A percentile compares a stretch with the other conserved stretches of the same genome.
Conservation (phyloP, 139 green algal species). For the Asterochloris sp. region DNA sequence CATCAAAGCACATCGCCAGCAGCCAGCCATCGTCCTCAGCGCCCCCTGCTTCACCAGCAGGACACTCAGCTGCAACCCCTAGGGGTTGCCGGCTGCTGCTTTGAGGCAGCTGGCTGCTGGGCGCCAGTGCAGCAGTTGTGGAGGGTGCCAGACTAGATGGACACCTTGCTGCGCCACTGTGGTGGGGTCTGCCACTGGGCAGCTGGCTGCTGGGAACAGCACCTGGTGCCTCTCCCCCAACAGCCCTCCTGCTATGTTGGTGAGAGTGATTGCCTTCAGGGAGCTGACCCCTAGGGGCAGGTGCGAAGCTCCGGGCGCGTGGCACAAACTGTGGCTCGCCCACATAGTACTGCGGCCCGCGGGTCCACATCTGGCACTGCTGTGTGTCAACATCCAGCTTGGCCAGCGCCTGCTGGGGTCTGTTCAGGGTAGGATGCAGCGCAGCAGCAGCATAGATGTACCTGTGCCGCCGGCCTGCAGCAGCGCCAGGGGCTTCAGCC, state of each 20-base stretch:
- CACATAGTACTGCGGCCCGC: constrained; percentile 20
- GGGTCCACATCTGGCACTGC: constrained; percentile 2
- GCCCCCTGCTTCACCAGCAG: too few relatives aligned
- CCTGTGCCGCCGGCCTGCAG: neutral
- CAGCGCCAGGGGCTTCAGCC: too few relatives aligned
- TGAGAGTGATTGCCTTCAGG: neutral
- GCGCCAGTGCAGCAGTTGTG: too few relatives aligned
- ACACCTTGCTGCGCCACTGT: too few relatives aligned
- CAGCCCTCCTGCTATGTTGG: neutral
- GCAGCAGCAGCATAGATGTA: constrained; percentile 13
- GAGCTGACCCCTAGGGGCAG: neutral
- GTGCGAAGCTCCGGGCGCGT: neutral
- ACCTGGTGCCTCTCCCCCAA: neutral
- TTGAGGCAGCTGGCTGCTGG: too few relatives aligned
- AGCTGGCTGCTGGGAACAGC: neutral
- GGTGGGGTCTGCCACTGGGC: neutral
- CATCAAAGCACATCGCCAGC: constrained; percentile 29
- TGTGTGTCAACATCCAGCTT: constrained; percentile 15
- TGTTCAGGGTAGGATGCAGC: constrained; percentile 8
- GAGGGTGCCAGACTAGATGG: too few relatives aligned
- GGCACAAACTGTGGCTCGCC: constrained; percentile 32
- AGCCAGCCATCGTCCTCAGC: constrained; percentile 32
- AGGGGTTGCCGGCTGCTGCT: too few relatives aligned
- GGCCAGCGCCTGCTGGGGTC: constrained; percentile 20
- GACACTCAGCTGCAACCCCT: too few relatives aligned